These are phyloP conservation scores for Alternaria consortialis DNA, from an alignment of 2,329 filamentous ascomycete species.

Conservation along the genomic window DNA sequence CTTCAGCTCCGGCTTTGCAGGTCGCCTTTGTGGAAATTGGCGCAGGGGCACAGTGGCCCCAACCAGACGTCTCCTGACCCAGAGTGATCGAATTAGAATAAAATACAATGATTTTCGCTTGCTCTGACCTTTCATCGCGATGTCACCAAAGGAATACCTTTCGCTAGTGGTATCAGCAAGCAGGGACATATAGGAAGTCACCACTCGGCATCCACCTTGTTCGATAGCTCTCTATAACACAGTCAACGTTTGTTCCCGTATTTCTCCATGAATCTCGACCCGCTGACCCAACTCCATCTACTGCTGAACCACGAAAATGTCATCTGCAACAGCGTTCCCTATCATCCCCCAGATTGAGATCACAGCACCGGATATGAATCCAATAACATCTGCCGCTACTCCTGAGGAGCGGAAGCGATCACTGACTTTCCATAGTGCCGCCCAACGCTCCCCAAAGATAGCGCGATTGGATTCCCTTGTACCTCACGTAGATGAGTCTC, in stretches of 20 bases:
- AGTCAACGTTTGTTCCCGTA: neutral
- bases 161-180: neutral
- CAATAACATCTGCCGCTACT: neutral
- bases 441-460: neutral
- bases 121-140: slow-evolving; percentile 3
- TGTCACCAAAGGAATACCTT: neutral
- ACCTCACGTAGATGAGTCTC: neutral
- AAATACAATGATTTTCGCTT: neutral
- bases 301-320: neutral
- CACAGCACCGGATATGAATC: neutral
- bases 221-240: neutral
- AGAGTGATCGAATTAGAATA: neutral
- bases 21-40: neutral
- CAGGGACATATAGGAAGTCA: neutral
- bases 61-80: neutral
- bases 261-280: neutral
- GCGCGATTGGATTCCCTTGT: neutral
- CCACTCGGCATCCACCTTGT: neutral
- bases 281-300: neutral
- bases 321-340: neutral
- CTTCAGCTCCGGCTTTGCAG: neutral
- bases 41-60: neutral
- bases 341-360: neutral
- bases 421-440: too few species aligned
- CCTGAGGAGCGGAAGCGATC: slow-evolving; percentile 4